Evolutionary conservation across 352 stramenopile genomes (phyloP), one percentile per base, ranked within the genome.

Genomic region (Phytopythium helicoides): DNA sequence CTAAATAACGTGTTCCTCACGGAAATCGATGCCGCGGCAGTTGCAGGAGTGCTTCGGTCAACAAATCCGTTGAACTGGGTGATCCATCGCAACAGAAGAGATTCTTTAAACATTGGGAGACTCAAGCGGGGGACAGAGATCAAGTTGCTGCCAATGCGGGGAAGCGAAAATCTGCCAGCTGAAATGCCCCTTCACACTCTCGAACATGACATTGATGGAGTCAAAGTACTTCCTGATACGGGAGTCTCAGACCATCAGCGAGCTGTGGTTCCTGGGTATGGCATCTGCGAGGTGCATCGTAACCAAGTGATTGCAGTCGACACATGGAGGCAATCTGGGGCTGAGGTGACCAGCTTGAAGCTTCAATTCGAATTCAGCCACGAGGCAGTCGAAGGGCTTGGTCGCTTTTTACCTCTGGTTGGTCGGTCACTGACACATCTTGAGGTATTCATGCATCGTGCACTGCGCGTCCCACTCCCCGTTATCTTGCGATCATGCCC

Each of bases 231-330:
- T 33, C 28, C 28, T 18, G 22, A 21, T 21, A 47, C 6, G 21
- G 21, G 25, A 16, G 21, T 33, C 22, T 6, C 25, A 12, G 40
- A 25, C 21, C 8, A 5, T 28, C 3, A 47, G 5, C 8, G 22
- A 18, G 12, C 33, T 12, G 11, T 47, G 14, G 14, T 47, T 47
- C 40, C 40, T 47, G 40, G 40, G 6, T 47, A 47, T 21, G 40
- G 39, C 22, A 22, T 47, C 12, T 47, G 40, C 40, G 14, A 21
- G 14, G 40, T 47, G 5, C 10, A 21, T n/a, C 18, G 14, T 19
- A 21, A 7, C 12, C 21, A 47, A 19, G 40, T 47, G 40, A 12
- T 34, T n/a, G 21, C 40, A 47, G 40, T 3, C 9, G 40, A 34
- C 21, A 6, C 11, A 33, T 18, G n/a, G 3, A 34, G 8, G 21